A percentile compares a stretch with the other conserved stretches of the same genome.
phyloP scores from a whole-genome alignment of 352 stramenopile genomes.

The Hyaloperonospora arabidopsidis region DNA sequence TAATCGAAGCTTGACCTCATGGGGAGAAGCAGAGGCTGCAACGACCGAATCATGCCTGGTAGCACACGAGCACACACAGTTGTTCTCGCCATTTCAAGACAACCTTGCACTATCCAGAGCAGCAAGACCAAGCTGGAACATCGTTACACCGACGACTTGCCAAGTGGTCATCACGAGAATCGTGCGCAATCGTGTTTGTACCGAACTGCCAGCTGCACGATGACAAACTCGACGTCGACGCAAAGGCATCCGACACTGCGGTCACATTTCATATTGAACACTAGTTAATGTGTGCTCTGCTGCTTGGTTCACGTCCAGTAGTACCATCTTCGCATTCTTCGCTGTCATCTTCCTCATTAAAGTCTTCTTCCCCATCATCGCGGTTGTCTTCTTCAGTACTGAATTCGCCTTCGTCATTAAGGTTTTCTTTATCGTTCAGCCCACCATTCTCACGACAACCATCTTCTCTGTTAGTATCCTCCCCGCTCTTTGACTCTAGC shows the following conservation, averaged over 20 bases:
- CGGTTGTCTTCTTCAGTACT: not conserved
- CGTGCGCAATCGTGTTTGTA: not conserved
- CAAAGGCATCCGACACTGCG: not conserved
- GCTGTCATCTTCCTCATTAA: conserved; percentile 3
- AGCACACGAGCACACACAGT: conserved; percentile 2
- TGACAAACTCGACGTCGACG: conserved; percentile 7
- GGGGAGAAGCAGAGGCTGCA: no score
- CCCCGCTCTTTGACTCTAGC: conserved; percentile 1
- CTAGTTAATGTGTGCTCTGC: not conserved
- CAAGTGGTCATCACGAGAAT: conserved; percentile 3
- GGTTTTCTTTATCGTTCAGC: conserved; percentile 9
- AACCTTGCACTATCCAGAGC: not conserved
- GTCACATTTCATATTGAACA: conserved; percentile 9
- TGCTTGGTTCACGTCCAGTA: no score
- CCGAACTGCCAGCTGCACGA: not conserved
- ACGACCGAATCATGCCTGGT: conserved; percentile 3
- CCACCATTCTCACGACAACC: conserved; percentile 8
- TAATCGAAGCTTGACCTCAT: no score
- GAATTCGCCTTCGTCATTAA: conserved; percentile 1
- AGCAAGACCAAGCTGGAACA: not conserved
- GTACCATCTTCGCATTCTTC: not conserved
- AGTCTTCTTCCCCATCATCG: conserved; percentile 7
- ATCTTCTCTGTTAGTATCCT: conserved; percentile 1
- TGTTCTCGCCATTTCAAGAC: not conserved
- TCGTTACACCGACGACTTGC: no score